Percentiles rank a stretch among this genome's conserved stretches.
Conservation (phyloP, 257 asterid species). For the Solanum boliviense region DNA sequence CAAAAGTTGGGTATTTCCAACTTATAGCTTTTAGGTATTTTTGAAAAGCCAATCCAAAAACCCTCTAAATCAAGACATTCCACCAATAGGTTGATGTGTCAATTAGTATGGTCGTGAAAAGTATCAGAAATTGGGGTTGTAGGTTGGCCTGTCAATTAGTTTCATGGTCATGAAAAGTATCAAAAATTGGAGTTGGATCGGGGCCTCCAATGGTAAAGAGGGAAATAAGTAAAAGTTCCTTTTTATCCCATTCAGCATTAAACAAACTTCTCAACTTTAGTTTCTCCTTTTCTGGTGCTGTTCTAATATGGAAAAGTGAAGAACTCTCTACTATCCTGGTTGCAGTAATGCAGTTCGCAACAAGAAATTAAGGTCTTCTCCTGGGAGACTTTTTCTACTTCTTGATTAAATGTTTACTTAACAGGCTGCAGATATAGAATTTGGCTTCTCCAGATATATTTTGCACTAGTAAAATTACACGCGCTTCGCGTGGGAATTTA, state of each 20-base stretch:
- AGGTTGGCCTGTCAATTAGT: neutral
- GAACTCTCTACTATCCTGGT: neutral
- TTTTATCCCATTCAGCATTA: neutral
- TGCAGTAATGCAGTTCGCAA: neutral
- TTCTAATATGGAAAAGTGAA: neutral
- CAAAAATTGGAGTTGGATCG: neutral
- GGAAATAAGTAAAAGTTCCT: neutral
- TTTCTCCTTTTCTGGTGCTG: neutral
- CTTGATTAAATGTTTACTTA: neutral
- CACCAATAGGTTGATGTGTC: neutral
- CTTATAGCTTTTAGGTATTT: neutral
- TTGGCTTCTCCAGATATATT: neutral
- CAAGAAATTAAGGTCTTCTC: neutral
- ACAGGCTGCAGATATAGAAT: neutral
- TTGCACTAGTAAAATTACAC: neutral
- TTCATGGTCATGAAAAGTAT: neutral
- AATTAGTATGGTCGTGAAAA: neutral
- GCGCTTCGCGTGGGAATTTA: no score
- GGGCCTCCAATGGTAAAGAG: neutral
- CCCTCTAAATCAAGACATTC: neutral
- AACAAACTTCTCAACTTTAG: neutral
- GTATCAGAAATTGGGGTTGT: neutral
- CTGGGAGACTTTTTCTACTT: neutral
- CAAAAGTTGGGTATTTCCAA: neutral
- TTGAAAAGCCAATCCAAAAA: neutral